phyloP scores from a whole-genome alignment of 495 filamentous ascomycete genomes.

The Penicillium parvum region DNA sequence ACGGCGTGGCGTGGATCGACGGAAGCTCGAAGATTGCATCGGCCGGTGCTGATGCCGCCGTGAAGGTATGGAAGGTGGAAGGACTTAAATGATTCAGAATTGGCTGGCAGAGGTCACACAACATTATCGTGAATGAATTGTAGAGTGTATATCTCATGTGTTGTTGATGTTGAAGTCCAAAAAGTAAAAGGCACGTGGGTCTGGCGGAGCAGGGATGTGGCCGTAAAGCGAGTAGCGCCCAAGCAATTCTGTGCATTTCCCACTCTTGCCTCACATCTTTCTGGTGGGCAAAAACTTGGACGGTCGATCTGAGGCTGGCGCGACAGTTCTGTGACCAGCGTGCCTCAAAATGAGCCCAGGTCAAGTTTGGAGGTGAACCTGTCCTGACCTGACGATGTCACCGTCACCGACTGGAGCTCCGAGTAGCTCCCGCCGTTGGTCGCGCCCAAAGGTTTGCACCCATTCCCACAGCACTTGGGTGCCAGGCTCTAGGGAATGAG shows the following conservation, averaged over 20 bases:
- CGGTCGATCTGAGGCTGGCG: too few species aligned
- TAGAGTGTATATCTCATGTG: not conserved
- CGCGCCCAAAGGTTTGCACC: conserved; percentile 37
- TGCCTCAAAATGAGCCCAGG: too few species aligned
- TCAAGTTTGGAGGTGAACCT: too few species aligned
- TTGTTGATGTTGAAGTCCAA: not conserved
- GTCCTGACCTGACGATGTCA: conserved; percentile 14
- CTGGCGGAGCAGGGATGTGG: conserved; percentile 7
- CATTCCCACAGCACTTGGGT: conserved; percentile 3
- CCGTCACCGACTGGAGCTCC: conserved; percentile 32
- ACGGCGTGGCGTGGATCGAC: conserved; percentile 78
- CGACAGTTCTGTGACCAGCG: too few species aligned
- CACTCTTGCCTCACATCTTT: too few species aligned
- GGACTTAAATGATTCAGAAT: conserved; percentile 44
- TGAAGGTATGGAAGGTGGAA: conserved; percentile 85
- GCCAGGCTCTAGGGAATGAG: not conserved
- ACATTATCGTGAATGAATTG: not conserved
- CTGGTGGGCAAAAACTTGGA: too few species aligned
- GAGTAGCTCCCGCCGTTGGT: conserved; percentile 35
- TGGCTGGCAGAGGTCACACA: too few species aligned
- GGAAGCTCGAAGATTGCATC: conserved; percentile 67
- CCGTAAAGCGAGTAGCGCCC: too few species aligned
- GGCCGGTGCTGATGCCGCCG: conserved; percentile 78
- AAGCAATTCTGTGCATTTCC: too few species aligned
- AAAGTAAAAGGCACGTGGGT: conserved; percentile 11